phyloP scores from a whole-genome alignment of 345 rosid species.

The Camelina hispida region DNA sequence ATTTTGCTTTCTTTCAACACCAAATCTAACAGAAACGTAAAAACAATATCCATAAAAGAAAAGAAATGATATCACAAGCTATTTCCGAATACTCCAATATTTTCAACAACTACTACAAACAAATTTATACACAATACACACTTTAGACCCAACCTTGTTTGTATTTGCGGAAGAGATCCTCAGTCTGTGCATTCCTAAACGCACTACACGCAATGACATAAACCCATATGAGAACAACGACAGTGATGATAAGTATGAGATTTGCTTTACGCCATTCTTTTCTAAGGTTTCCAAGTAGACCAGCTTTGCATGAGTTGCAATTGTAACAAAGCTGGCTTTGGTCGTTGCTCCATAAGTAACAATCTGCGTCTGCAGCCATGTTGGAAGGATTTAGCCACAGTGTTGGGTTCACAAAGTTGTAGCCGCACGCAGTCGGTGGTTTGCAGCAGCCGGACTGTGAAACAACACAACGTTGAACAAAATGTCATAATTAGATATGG shows the following conservation, averaged over 20 bases:
- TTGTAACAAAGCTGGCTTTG: slow-evolving; percentile 81
- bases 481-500: not conserved
- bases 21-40: not conserved
- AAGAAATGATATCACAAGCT: slow-evolving; percentile 6
- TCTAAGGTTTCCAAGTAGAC: slow-evolving; percentile 77
- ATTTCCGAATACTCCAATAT: slow-evolving; percentile 1
- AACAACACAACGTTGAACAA: not conserved
- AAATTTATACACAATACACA: not conserved
- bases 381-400: slow-evolving; percentile 76
- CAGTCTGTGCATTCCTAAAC: slow-evolving; percentile 84
- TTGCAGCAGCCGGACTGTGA: slow-evolving; percentile 91
- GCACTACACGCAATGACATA: slow-evolving; percentile 87
- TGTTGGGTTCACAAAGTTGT: slow-evolving; percentile 77
- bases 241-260: slow-evolving; percentile 69
- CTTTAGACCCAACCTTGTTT: slow-evolving; percentile 65
- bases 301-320: slow-evolving; percentile 90
- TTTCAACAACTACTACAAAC: slow-evolving; percentile 22
- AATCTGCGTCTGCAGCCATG: slow-evolving; percentile 78
- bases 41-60: not conserved
- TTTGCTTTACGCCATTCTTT: slow-evolving; percentile 89
- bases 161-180: slow-evolving; percentile 72
- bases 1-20: not conserved
- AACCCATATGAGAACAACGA: slow-evolving; percentile 79
- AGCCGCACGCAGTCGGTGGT: slow-evolving; percentile 88
- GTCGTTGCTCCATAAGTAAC: slow-evolving; percentile 84